Base-by-base conservation (phyloP, 192 early-diverging fungal genomes). In the Chytriomyces sp. region DNA sequence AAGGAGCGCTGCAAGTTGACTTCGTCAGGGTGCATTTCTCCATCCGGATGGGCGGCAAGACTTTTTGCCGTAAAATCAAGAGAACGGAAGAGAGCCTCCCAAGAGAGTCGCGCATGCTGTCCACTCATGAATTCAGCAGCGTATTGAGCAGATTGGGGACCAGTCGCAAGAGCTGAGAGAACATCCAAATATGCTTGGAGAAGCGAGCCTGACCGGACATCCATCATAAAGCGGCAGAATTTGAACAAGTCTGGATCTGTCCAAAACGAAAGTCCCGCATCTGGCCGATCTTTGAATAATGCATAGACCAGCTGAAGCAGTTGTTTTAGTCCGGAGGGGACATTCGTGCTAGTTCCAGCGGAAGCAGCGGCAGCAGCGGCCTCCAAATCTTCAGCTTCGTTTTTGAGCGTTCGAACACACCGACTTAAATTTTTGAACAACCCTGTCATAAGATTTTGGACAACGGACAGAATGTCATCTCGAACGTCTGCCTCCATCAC, bases 81-180 rank as follows among this genome's bases (percentile, higher is more conserved):
- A 57, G 77, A 53, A 79, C 77, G 70, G 63, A 80, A 72, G 63
- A 79, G 53, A 75, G 45, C 76, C 45, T 48, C 49, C 72, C 66
- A 79, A 8, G 78, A 79, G 8, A 79, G 61, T 11, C 72, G 44
- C 44, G 45, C 18, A 28, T 79, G 28, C 64, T 83, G 57, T 64
- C 68, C 23, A 53, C 81, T 57, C 75, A 96, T 78, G 80, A 90
- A 91, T 46, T 84, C 71, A 61, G 88, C 83, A 0, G 91, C 89
- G 23, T 88, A 80, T 6, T 81, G 69, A 13, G 94, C 91, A 77
- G 88, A 92, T 57, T 90, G 80, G 28, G 81, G 49, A 3, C 97
- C 97, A 5, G 92, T 91, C 0, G 96, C 89, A 35, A 99, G 82
- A 0, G 95, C 89, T 20, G 91, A 87, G 16, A 98, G 83, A 86